Percentiles rank a stretch among this genome's conserved stretches.
phyloP scores from a whole-genome alignment of 2,329 filamentous ascomycete species.

The Spiromastix sp. region DNA sequence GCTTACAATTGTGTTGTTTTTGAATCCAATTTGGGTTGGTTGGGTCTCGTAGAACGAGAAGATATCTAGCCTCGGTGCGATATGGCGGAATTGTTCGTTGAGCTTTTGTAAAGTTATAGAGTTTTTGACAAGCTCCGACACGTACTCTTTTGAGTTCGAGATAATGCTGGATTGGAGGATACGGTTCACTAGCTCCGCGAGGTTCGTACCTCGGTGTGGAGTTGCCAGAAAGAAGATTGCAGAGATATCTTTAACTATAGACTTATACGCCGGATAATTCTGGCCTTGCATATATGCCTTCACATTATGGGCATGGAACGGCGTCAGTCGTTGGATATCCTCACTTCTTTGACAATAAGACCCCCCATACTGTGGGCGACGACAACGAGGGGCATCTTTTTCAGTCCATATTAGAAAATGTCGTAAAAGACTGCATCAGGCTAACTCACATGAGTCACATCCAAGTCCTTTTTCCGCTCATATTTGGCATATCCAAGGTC shows the following conservation, averaged over 20 bases:
- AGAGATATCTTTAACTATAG: constrained; percentile 8
- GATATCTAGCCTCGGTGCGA: constrained; percentile 10
- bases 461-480: constrained; percentile 7
- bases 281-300: constrained; percentile 18
- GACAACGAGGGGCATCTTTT: constrained; percentile 31
- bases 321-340: too few species aligned
- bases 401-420: too few species aligned
- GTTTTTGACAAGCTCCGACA: constrained; percentile 10
- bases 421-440: too few species aligned
- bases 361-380: constrained; percentile 41
- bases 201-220: constrained; percentile 20
- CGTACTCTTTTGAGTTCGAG: constrained; percentile 3
- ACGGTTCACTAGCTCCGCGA: constrained; percentile 14
- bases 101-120: constrained; percentile 9
- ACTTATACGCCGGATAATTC: constrained; percentile 10
- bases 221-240: constrained; percentile 21
- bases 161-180: constrained; percentile 20
- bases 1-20: too few species aligned
- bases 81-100: constrained; percentile 13
- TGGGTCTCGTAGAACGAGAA: constrained; percentile 14
- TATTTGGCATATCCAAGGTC: constrained; percentile 15
- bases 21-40: constrained; percentile 8
- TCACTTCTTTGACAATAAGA: constrained; percentile 22
- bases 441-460: too few species aligned
- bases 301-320: too few species aligned